These are phyloP conservation scores for Houttuynia cordata DNA, from an alignment of 164 flowering plant species.

Conservation along the genomic window DNA sequence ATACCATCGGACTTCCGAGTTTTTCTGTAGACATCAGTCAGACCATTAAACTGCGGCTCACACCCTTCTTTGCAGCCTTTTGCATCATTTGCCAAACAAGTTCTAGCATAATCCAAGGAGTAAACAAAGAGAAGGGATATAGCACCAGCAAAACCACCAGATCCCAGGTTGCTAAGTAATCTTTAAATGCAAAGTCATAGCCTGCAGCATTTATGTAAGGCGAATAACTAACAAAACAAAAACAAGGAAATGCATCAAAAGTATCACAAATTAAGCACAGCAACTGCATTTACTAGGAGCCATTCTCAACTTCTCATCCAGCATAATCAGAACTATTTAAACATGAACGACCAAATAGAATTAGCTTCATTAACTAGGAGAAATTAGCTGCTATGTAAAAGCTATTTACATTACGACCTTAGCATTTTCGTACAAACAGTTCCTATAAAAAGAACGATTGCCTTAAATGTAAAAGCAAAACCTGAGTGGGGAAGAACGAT, in stretches of 20 bases:
- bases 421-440: too few species aligned
- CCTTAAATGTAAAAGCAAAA: slow-evolving; percentile 5
- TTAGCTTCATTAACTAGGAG: too few species aligned
- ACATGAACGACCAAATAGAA: too few species aligned
- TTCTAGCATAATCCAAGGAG: slow-evolving; percentile 72
- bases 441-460: not conserved
- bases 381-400: too few species aligned
- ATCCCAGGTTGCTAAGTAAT: slow-evolving; percentile 85
- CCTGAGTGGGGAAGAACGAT: slow-evolving; percentile 94
- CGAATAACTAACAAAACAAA: not conserved
- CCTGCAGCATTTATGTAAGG: slow-evolving; percentile 27
- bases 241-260: too few species aligned
- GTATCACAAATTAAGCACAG: too few species aligned
- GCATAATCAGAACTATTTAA: too few species aligned
- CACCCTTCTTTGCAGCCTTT: slow-evolving; percentile 83
- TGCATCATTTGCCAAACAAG: slow-evolving; percentile 76
- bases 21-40: slow-evolving; percentile 72
- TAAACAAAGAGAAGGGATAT: slow-evolving; percentile 70
- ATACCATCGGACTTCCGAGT: slow-evolving; percentile 62
- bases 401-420: too few species aligned
- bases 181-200: slow-evolving; percentile 87
- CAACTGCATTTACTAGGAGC: too few species aligned
- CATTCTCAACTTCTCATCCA: too few species aligned
- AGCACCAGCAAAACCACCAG: slow-evolving; percentile 93
- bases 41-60: slow-evolving; percentile 69